A percentile compares a stretch with the other conserved stretches of the same genome.
phyloP scores from a whole-genome alignment of 345 rosid species.

The Capsella bursapastoris region DNA sequence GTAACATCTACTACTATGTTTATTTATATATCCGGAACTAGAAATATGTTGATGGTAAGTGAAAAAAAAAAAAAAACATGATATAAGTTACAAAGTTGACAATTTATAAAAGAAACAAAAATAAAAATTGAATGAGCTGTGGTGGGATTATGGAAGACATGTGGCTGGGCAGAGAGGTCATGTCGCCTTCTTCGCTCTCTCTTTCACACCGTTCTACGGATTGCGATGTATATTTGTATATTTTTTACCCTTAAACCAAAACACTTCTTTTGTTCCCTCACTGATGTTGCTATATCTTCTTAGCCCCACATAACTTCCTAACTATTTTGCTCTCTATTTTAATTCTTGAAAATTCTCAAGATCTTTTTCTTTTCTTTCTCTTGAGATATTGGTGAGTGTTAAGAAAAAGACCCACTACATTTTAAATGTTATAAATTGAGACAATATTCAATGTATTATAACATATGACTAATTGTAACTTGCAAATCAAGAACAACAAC shows the following conservation, averaged over 20 bases:
- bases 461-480: too few relatives aligned
- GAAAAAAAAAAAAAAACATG: background rate
- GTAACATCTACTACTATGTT: background rate
- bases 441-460: background rate
- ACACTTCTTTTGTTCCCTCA: conserved; percentile 29
- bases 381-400: background rate
- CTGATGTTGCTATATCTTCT: conserved; percentile 35
- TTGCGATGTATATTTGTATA: conserved; percentile 30
- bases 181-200: conserved; percentile 44
- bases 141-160: conserved; percentile 49
- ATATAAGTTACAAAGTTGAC: conserved; percentile 31
- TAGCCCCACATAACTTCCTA: conserved; percentile 30
- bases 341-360: background rate
- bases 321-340: conserved; percentile 4
- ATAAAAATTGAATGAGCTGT: conserved; percentile 42
- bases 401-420: background rate
- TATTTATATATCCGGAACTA: conserved; percentile 8
- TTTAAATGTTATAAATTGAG: background rate
- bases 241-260: conserved; percentile 33
- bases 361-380: background rate
- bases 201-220: conserved; percentile 40
- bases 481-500: too few relatives aligned
- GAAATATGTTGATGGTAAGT: conserved; percentile 7
- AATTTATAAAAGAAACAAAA: conserved; percentile 21
- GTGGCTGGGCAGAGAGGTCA: conserved; percentile 50